Percentiles rank a stretch among this genome's conserved stretches.
phyloP scores from a whole-genome alignment of 1,139 yeast genomes.

The Blastobotrys buckinghamii region DNA sequence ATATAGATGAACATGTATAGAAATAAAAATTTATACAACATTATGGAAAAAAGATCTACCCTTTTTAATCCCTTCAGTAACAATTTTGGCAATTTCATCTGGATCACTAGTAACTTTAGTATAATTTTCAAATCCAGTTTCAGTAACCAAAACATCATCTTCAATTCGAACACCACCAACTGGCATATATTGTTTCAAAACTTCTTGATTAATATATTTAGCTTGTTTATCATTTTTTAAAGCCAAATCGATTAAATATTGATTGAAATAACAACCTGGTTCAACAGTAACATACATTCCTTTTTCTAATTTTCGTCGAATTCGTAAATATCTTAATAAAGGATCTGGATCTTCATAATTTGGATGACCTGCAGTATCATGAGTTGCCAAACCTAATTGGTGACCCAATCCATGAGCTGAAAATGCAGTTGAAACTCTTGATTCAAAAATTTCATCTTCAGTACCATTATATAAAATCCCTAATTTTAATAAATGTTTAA shows the following conservation, averaged over 20 bases:
- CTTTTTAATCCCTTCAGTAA: constrained; percentile 60
- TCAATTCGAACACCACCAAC: constrained; percentile 97
- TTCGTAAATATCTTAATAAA: constrained; percentile 66
- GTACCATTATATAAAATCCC: constrained; percentile 72
- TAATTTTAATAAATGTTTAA: constrained; percentile 60
- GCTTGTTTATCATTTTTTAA: constrained; percentile 51
- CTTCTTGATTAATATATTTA: constrained; percentile 58
- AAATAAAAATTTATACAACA: constrained; percentile 29
- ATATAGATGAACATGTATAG: constrained; percentile 21
- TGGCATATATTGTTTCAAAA: constrained; percentile 71
- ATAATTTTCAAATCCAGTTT: constrained; percentile 69
- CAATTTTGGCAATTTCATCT: constrained; percentile 68
- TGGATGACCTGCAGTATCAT: constrained; percentile 87
- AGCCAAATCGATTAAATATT: constrained; percentile 64
- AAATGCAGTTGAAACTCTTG: constrained; percentile 70
- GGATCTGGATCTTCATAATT: constrained; percentile 80
- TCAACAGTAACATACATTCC: constrained; percentile 93
- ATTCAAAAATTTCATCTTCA: constrained; percentile 59
- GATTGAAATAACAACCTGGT: constrained; percentile 91
- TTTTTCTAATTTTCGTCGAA: constrained; percentile 63
- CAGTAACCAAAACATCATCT: constrained; percentile 80
- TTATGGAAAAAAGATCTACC: constrained; percentile 63
- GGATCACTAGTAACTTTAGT: constrained; percentile 85
- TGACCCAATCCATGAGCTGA: constrained; percentile 97
- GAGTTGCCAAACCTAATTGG: constrained; percentile 89